Evolutionary conservation across 2,329 filamentous ascomycete species (phyloP).

Genomic region (Cladosporium oxysporum): DNA sequence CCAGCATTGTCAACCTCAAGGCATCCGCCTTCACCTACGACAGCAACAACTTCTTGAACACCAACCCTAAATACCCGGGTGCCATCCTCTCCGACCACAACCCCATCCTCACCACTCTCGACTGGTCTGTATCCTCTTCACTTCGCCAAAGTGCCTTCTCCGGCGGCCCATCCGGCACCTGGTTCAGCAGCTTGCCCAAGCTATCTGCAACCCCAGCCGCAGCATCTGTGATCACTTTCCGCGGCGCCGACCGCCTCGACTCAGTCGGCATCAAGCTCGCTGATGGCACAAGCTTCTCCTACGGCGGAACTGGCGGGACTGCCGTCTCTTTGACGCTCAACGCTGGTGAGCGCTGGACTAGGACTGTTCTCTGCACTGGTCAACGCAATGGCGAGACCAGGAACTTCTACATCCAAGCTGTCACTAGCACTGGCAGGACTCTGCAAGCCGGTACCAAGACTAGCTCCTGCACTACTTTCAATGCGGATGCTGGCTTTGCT

Average conservation of each 20-base stretch:
- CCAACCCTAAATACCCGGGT: conserved; percentile 1
- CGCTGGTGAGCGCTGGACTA: conserved; percentile 6
- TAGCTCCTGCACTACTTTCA: neutral
- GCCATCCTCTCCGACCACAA: conserved; percentile 18
- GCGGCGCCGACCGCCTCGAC: conserved; percentile 16
- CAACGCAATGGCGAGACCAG: neutral
- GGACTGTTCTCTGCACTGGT: conserved; percentile 14
- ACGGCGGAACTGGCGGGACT: conserved; percentile 9
- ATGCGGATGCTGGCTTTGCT: conserved; percentile 10
- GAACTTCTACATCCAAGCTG: conserved; percentile 16
- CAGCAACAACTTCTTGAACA: conserved; percentile 24
- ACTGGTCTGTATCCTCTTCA: neutral
- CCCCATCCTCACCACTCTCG: conserved; percentile 11
- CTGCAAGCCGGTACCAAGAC: conserved; percentile 12
- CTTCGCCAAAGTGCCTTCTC: conserved; percentile 15
- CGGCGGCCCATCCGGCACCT: conserved; percentile 4
- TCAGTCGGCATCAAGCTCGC: conserved; percentile 6
- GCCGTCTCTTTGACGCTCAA: neutral
- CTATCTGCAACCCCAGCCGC: neutral
- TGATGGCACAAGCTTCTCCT: neutral
- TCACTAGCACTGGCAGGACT: conserved; percentile 10
- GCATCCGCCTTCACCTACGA: neutral
- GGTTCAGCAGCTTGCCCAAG: conserved; percentile 11
- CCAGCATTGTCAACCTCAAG: conserved; percentile 30
- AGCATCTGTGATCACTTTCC: conserved; percentile 9